Evolutionary conservation across 148 eudicot genomes (phyloP).

Genomic region (Arbutus unedo): DNA sequence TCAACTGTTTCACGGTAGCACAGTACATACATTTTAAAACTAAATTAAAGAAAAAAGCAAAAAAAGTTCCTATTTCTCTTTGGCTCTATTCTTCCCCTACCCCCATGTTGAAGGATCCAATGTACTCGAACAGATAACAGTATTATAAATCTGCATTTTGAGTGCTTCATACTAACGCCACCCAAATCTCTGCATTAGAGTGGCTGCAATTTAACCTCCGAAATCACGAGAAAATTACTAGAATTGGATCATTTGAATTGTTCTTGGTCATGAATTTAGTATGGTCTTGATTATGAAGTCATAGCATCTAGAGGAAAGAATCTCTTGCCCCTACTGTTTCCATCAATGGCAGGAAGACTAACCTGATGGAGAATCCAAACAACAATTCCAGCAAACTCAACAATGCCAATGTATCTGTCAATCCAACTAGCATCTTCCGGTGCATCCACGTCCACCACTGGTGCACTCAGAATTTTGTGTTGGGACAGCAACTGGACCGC

Average conservation of each 20-base stretch:
- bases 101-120: neutral
- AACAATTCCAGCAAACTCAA: slow-evolving; percentile 94
- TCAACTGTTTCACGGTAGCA: neutral
- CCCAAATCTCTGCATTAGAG: neutral
- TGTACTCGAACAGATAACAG: neutral
- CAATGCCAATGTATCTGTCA: slow-evolving; percentile 85
- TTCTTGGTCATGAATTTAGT: neutral
- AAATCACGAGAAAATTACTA: neutral
- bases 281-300: neutral
- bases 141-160: neutral
- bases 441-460: slow-evolving; percentile 80
- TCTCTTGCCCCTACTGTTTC: neutral
- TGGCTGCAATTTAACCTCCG: neutral
- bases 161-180: neutral
- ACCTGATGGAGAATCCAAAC: slow-evolving; percentile 98
- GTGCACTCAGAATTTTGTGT: slow-evolving; percentile 81
- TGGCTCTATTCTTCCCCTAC: neutral
- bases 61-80: neutral
- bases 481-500: slow-evolving; percentile 76
- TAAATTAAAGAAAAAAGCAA: no score
- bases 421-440: slow-evolving; percentile 88
- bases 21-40: neutral
- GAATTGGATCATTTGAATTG: neutral
- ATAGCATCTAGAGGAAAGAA: neutral
- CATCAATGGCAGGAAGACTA: neutral